A percentile compares a stretch with the other conserved stretches of the same genome.
phyloP scores from a whole-genome alignment of 169 alveolate genomes.

The Babesia ovata region DNA sequence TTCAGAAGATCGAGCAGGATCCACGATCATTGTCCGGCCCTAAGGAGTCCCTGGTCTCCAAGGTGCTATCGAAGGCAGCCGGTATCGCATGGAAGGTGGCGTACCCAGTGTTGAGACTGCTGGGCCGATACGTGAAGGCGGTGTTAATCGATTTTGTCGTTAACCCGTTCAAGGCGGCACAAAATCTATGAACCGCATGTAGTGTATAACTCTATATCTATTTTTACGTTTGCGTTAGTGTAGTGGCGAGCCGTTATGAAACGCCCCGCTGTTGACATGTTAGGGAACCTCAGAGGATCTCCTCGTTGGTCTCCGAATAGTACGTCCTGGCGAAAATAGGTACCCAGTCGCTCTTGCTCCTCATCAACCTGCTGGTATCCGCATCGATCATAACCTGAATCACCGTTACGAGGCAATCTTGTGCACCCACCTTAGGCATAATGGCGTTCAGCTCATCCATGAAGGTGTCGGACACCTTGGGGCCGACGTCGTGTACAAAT shows the following conservation, averaged over 20 bases:
- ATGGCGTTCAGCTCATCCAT: slow-evolving; percentile 76
- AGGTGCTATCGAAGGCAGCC: slow-evolving; percentile 1
- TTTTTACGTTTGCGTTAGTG: too few species aligned
- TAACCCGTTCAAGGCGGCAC: neutral
- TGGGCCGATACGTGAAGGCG: neutral
- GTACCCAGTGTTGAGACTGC: neutral
- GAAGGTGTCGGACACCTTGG: slow-evolving; percentile 80
- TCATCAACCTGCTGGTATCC: slow-evolving; percentile 73
- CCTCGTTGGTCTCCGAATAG: slow-evolving; percentile 71
- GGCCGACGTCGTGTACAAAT: slow-evolving; percentile 80
- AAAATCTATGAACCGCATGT: too few species aligned
- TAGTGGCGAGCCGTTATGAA: too few species aligned
- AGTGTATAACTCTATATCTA: too few species aligned
- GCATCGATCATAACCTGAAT: slow-evolving; percentile 71
- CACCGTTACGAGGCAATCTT: neutral
- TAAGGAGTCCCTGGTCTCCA: neutral
- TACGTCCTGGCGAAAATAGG: slow-evolving; percentile 74
- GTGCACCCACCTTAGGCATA: slow-evolving; percentile 72
- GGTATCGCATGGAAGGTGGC: neutral
- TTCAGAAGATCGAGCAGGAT: slow-evolving; percentile 31
- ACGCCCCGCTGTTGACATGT: too few species aligned
- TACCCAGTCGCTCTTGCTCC: slow-evolving; percentile 75
- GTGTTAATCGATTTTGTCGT: neutral
- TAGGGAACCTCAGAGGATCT: slow-evolving; percentile 57
- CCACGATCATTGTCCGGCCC: slow-evolving; percentile 27